Conservation (phyloP, 352 stramenopile genomes). For the Plasmopara halstedii region DNA sequence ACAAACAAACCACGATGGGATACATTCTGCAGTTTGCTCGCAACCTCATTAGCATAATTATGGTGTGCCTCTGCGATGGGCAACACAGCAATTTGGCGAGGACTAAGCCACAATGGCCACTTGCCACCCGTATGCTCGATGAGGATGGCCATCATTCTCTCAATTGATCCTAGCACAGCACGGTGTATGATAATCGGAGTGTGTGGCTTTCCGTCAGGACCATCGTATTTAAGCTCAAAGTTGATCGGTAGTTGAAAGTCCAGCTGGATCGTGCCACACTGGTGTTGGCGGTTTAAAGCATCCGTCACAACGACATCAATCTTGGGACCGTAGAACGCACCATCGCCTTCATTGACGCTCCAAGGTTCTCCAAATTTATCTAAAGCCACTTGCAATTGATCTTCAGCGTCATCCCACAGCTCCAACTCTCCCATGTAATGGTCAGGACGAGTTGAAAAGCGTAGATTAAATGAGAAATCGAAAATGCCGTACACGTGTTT, state of each 20-base stretch:
- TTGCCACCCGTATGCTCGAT: constrained; percentile 96
- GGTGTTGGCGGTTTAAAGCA: constrained; percentile 93
- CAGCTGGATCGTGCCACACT: constrained; percentile 97
- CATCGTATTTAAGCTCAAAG: constrained; percentile 92
- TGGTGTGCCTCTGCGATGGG: constrained; percentile 56
- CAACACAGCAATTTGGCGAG: constrained; percentile 69
- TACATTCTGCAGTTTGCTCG: constrained; percentile 30
- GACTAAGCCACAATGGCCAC: constrained; percentile 94
- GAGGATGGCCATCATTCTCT: constrained; percentile 98
- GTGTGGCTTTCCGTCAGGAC: constrained; percentile 80
- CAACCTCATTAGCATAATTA: constrained; percentile 56
- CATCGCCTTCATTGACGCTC: constrained; percentile 91
- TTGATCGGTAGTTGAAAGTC: constrained; percentile 98
- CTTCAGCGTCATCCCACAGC: constrained; percentile 90
- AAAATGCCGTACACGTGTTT: constrained; percentile 93
- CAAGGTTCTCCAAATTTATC: constrained; percentile 65
- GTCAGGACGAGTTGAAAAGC: constrained; percentile 91
- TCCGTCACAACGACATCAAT: constrained; percentile 98
- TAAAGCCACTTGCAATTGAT: constrained; percentile 58
- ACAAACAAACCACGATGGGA: constrained; percentile 35
- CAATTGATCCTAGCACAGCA: constrained; percentile 95
- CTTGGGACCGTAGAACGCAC: constrained; percentile 97
- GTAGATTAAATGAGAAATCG: constrained; percentile 91
- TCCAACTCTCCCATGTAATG: constrained; percentile 92
- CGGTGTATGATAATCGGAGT: constrained; percentile 97